phyloP scores from a whole-genome alignment of 164 flowering plant species.

The Stephania yunnanensis region DNA sequence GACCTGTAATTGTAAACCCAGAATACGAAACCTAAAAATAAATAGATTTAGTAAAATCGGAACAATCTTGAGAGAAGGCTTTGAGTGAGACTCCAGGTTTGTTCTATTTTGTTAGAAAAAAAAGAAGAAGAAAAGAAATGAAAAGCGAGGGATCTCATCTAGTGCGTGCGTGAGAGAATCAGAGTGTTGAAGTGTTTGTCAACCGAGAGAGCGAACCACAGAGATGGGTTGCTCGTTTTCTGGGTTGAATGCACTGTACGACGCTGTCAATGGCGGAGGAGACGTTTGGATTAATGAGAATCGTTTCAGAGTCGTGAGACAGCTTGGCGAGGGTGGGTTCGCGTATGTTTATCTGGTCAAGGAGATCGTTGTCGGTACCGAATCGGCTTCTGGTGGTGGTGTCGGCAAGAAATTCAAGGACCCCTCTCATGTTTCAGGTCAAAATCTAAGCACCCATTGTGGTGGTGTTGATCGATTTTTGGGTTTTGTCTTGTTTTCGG shows the following conservation, averaged over 20 bases:
- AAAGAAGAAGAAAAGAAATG: background rate
- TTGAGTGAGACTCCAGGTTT: background rate
- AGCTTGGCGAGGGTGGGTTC: constrained; percentile 94
- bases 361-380: constrained; percentile 38
- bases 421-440: constrained; percentile 69
- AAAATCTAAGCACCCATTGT: background rate
- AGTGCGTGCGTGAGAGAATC: background rate
- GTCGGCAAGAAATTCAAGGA: constrained; percentile 67
- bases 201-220: constrained; percentile 8
- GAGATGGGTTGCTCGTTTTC: constrained; percentile 91
- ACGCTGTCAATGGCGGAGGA: constrained; percentile 82
- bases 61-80: background rate
- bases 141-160: constrained; percentile 11
- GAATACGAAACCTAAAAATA: background rate
- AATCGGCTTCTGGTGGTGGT: constrained; percentile 36
- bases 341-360: constrained; percentile 81
- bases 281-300: constrained; percentile 99
- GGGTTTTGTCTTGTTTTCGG: background rate
- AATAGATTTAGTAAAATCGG: background rate
- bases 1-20: background rate
- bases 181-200: background rate
- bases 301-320: constrained; percentile 77
- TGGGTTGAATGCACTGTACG: constrained; percentile 92
- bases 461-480: background rate
- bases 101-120: background rate